Conservation (phyloP, 2,329 filamentous ascomycete species). For the Pyrenophora graminea region DNA sequence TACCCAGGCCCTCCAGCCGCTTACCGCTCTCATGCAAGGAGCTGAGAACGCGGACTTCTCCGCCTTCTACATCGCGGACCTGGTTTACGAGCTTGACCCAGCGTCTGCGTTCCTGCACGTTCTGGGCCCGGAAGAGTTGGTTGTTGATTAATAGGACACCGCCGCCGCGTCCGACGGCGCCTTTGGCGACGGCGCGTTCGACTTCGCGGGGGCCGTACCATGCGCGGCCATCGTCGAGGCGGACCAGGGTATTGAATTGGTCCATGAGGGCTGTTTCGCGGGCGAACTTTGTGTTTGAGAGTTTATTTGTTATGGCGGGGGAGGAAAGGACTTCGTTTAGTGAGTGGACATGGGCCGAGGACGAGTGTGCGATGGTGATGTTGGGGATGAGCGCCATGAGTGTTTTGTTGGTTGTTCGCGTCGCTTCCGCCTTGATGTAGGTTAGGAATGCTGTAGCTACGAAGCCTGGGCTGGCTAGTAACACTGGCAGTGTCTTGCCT, state of each 20-base stretch:
- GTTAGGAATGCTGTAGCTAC: constrained; percentile 79
- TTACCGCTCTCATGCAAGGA: constrained; percentile 93
- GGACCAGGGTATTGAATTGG: constrained; percentile 74
- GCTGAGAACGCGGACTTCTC: constrained; percentile 86
- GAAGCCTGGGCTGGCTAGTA: constrained; percentile 90
- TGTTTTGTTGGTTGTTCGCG: constrained; percentile 72
- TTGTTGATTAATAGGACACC: constrained; percentile 87
- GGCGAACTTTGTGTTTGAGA: constrained; percentile 86
- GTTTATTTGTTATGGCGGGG: constrained; percentile 73
- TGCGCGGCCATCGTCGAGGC: constrained; percentile 82
- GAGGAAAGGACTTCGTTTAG: constrained; percentile 86
- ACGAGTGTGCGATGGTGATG: constrained; percentile 76
- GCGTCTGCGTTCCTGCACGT: constrained; percentile 73
- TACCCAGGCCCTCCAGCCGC: constrained; percentile 79
- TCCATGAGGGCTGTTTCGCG: constrained; percentile 85
- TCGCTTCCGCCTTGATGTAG: constrained; percentile 67
- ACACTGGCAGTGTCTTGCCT: constrained; percentile 60
- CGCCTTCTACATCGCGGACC: constrained; percentile 78
- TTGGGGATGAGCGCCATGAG: constrained; percentile 66
- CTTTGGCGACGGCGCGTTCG: constrained; percentile 79
- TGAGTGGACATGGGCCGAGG: constrained; percentile 83
- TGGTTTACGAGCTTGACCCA: constrained; percentile 88
- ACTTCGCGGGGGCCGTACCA: constrained; percentile 90
- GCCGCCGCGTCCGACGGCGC: constrained; percentile 84
- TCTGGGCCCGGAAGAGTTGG: constrained; percentile 80